A percentile compares a stretch with the other conserved stretches of the same genome.
Evolutionary conservation across 305 asterid genomes (phyloP).

Genomic region (Fraxinus floribunda): DNA sequence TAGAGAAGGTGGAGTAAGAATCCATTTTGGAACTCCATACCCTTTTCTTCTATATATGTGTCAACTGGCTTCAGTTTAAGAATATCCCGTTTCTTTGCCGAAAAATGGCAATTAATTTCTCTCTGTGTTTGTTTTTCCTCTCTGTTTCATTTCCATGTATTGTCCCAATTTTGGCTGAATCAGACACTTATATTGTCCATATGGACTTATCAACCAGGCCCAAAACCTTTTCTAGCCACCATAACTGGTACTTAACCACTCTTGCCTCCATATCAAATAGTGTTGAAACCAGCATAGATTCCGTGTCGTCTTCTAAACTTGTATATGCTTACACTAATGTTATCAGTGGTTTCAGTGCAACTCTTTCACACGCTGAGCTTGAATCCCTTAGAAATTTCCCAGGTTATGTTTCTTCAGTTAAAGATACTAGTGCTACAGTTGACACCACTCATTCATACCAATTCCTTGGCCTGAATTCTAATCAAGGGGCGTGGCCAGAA

Average conservation of each 20-base stretch:
- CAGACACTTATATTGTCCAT: conserved; percentile 42
- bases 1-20: conserved; percentile 33
- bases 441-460: conserved; percentile 66
- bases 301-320: conserved; percentile 41
- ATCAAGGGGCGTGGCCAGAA: conserved; percentile 57
- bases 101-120: conserved; percentile 28
- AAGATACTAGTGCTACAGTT: conserved; percentile 40
- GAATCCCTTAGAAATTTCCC: conserved; percentile 39
- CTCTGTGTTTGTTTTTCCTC: conserved; percentile 18
- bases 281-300: not conserved
- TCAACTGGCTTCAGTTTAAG: not conserved
- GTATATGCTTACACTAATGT: conserved; percentile 60
- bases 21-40: conserved; percentile 11
- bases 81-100: conserved; percentile 24
- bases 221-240: conserved; percentile 48
- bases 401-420: conserved; percentile 52
- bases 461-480: conserved; percentile 63
- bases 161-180: conserved; percentile 25
- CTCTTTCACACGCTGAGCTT: conserved; percentile 52
- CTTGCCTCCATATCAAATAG: conserved; percentile 44
- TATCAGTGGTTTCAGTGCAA: conserved; percentile 67
- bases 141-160: conserved; percentile 19
- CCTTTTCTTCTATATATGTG: conserved; percentile 24
- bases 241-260: conserved; percentile 52
- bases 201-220: conserved; percentile 53